These are phyloP conservation scores for Flaveria robusta DNA, from an alignment of 129 eudicot species.

Conservation along the genomic window DNA sequence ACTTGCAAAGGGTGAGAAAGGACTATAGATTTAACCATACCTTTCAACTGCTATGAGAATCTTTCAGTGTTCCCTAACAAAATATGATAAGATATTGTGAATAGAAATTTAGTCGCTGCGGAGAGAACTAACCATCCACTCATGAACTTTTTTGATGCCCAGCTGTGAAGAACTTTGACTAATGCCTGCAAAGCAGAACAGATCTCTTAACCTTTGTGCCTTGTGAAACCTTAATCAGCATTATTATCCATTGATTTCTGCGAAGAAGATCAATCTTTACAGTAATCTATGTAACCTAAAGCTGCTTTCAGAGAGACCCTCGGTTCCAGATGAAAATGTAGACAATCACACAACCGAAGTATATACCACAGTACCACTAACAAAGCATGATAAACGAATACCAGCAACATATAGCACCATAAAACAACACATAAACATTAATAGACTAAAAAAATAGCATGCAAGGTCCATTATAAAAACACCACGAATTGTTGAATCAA, in stretches of 20 bases:
- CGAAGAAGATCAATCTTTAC: too few species aligned
- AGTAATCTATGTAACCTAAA: too few species aligned
- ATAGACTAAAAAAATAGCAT: too few species aligned
- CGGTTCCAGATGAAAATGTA: too few species aligned
- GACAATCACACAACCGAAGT: too few species aligned
- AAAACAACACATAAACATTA: background rate
- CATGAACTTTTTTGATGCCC: conserved; percentile 86
- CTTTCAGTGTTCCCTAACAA: background rate
- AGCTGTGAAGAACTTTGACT: conserved; percentile 65
- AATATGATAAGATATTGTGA: background rate
- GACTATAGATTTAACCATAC: background rate
- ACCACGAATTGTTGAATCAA: background rate
- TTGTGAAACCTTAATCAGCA: conserved; percentile 9
- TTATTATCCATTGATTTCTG: too few species aligned
- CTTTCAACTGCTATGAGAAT: conserved; percentile 8
- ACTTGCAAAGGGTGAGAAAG: conserved; percentile 5
- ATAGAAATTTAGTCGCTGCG: conserved; percentile 10
- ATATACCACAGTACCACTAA: too few species aligned
- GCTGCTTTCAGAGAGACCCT: background rate
- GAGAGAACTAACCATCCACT: conserved; percentile 67
- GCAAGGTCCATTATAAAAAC: background rate
- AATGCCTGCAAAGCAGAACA: conserved; percentile 57
- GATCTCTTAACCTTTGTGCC: conserved; percentile 1
- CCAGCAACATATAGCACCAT: too few species aligned
- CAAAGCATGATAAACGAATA: too few species aligned